A percentile compares a stretch with the other conserved stretches of the same genome.
Conservation (phyloP, 2,329 filamentous ascomycete genomes). For the Monilinia vaccinii-corymbosi region DNA sequence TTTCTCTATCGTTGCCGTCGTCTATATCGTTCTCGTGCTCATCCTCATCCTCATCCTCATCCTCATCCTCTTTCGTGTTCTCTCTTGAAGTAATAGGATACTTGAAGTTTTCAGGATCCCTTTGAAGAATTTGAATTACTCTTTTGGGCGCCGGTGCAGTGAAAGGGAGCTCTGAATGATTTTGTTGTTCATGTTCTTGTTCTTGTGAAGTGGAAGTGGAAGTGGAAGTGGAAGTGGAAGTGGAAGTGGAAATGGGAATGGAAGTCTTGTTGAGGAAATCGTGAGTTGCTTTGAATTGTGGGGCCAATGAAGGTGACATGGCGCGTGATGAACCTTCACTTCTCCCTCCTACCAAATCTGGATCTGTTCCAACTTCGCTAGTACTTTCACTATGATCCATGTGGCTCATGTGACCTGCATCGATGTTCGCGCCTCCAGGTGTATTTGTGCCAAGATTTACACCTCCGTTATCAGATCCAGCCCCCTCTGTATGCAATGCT, state of each 20-base stretch:
- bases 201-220: neutral
- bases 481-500: neutral
- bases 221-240: neutral
- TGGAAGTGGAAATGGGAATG: neutral
- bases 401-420: too few relatives aligned
- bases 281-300: neutral
- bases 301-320: neutral
- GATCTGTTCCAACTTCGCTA: slow-evolving; percentile 1
- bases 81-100: neutral
- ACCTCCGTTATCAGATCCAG: neutral
- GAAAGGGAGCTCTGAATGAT: neutral
- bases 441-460: neutral
- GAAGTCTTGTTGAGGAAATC: neutral
- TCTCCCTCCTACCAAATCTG: slow-evolving; percentile 7
- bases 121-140: neutral
- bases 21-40: neutral
- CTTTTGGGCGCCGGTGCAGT: neutral
- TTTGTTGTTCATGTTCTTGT: neutral
- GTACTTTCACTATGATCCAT: neutral
- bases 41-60: neutral
- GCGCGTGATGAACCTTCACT: neutral
- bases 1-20: neutral
- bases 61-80: neutral
- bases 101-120: neutral
- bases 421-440: neutral